Conservation (phyloP, 441 rosid genomes). For the Eruca vesicaria region DNA sequence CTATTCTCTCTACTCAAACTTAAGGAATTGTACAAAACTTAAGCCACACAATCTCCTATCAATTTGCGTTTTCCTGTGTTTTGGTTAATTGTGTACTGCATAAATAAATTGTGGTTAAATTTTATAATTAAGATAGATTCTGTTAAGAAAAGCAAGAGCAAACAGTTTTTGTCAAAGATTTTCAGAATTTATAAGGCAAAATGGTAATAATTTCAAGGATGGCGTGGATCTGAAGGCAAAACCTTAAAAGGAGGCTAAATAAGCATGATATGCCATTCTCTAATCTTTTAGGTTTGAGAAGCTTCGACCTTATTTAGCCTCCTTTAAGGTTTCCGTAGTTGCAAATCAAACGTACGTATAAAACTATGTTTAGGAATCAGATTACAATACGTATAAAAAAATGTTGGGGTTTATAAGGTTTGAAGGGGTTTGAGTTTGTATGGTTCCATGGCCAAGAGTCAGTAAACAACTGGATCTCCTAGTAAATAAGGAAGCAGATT, state of each 20-base stretch:
- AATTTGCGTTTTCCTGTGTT: background rate
- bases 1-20: background rate
- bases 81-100: background rate
- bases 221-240: slow-evolving; percentile 16
- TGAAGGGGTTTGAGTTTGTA: background rate
- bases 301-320: background rate
- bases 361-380: background rate
- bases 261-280: no score
- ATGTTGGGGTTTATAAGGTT: background rate
- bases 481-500: background rate
- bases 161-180: background rate
- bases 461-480: background rate
- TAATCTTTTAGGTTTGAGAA: no score
- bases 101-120: background rate
- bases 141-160: background rate
- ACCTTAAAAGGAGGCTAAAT: no score
- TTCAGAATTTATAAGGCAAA: background rate
- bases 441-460: background rate
- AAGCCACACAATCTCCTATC: background rate
- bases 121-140: background rate
- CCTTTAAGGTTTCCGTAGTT: background rate
- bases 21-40: background rate
- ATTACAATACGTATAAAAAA: background rate
- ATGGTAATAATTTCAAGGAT: background rate
- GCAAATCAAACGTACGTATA: background rate